phyloP scores from a whole-genome alignment of 140 eudicot species.

The Erigeron philadelphicus region DNA sequence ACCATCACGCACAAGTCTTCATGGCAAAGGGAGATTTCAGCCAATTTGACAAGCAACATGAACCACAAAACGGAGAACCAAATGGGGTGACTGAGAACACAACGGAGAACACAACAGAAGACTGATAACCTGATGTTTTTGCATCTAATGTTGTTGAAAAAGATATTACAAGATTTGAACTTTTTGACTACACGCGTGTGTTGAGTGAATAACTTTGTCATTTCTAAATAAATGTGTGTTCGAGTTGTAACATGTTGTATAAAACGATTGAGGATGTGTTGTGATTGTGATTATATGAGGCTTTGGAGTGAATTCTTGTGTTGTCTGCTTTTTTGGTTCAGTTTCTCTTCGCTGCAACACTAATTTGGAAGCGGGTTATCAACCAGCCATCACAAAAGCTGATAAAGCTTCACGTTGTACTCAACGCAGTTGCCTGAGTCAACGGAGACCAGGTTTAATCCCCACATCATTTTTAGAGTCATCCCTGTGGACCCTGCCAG shows the following conservation, averaged over 20 bases:
- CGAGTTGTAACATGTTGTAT: constrained; percentile 28
- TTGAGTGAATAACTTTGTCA: constrained; percentile 30
- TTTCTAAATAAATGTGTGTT: constrained; percentile 22
- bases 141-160: constrained; percentile 26
- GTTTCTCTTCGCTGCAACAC: background rate
- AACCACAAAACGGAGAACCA: constrained; percentile 32
- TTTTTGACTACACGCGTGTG: constrained; percentile 18
- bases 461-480: too few species aligned
- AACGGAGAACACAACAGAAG: constrained; percentile 37
- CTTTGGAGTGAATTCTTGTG: constrained; percentile 24
- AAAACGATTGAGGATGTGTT: constrained; percentile 32
- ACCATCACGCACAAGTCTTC: constrained; percentile 64
- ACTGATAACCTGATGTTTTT: constrained; percentile 11
- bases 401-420: too few species aligned
- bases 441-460: too few species aligned
- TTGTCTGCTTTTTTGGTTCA: background rate
- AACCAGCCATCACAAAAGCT: background rate
- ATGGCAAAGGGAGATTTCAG: constrained; percentile 69
- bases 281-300: constrained; percentile 35
- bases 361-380: background rate
- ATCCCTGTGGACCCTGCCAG: too few species aligned
- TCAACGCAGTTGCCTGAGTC: too few species aligned
- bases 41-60: constrained; percentile 47
- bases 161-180: constrained; percentile 22
- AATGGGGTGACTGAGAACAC: constrained; percentile 49